Percentiles rank a stretch among this genome's conserved stretches.
These are phyloP conservation scores for Metschnikowia orientalis DNA, from an alignment of 805 yeast species.

Conservation along the genomic window DNA sequence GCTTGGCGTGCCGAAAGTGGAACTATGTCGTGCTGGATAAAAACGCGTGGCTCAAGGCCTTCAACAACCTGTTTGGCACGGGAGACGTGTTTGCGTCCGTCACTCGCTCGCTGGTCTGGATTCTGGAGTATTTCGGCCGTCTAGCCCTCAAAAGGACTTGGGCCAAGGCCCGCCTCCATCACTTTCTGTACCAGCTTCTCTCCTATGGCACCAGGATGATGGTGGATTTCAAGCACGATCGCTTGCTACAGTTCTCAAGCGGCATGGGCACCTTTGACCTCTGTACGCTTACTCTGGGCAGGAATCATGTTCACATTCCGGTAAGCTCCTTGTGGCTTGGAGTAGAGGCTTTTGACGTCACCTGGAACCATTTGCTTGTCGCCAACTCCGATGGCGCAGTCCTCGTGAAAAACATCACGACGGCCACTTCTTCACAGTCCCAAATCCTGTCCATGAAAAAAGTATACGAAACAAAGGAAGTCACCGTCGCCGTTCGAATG, in stretches of 20 bases:
- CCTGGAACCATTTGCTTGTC: constrained; percentile 31
- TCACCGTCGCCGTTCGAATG: constrained; percentile 20
- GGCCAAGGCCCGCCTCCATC: constrained; percentile 32
- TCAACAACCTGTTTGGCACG: constrained; percentile 36
- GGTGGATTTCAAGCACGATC: constrained; percentile 24
- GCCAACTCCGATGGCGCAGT: constrained; percentile 29
- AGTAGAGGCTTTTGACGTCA: constrained; percentile 21
- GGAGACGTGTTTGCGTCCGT: constrained; percentile 39
- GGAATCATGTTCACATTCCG: constrained; percentile 36
- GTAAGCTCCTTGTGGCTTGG: constrained; percentile 21
- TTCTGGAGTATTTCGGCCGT: constrained; percentile 43
- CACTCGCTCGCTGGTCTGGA: constrained; percentile 43
- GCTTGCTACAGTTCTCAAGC: constrained; percentile 27
- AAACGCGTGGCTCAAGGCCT: constrained; percentile 46
- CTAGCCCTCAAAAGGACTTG: constrained; percentile 32
- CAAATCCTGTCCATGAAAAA: constrained; percentile 20
- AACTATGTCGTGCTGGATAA: constrained; percentile 40
- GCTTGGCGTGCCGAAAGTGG: constrained; percentile 50
- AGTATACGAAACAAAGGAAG: constrained; percentile 12
- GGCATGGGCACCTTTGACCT: constrained; percentile 27
- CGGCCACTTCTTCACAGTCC: constrained; percentile 29
- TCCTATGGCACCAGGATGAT: constrained; percentile 24
- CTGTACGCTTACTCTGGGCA: constrained; percentile 33
- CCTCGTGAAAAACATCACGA: constrained; percentile 30
- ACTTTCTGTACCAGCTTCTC: constrained; percentile 27